phyloP scores from a whole-genome alignment of 805 yeast species.

The Candida sakaeoensis region DNA sequence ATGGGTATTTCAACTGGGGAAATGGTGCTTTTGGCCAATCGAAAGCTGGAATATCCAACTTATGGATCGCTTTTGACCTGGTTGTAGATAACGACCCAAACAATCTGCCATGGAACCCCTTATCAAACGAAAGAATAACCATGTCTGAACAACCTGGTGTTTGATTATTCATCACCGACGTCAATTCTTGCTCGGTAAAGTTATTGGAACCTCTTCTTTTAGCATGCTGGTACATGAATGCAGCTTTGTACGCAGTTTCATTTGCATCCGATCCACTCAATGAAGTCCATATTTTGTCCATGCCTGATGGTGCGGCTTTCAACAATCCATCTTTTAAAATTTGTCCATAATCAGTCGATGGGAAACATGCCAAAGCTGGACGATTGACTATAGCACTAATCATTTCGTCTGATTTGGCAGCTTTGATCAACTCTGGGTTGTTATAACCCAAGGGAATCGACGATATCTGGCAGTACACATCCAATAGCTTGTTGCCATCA shows the following conservation, averaged over 20 bases:
- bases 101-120: slow-evolving; percentile 55
- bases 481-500: slow-evolving; percentile 39
- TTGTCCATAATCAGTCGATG: slow-evolving; percentile 48
- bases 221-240: slow-evolving; percentile 60
- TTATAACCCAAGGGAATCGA: slow-evolving; percentile 44
- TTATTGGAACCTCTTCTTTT: slow-evolving; percentile 46
- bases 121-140: slow-evolving; percentile 51
- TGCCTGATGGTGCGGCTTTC: slow-evolving; percentile 64
- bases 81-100: slow-evolving; percentile 56
- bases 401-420: slow-evolving; percentile 40
- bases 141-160: slow-evolving; percentile 52
- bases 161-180: slow-evolving; percentile 47
- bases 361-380: slow-evolving; percentile 45
- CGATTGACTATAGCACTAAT: slow-evolving; percentile 38
- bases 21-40: slow-evolving; percentile 55
- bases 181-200: slow-evolving; percentile 44
- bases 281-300: slow-evolving; percentile 59
- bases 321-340: slow-evolving; percentile 49
- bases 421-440: slow-evolving; percentile 35
- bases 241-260: slow-evolving; percentile 69
- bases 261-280: slow-evolving; percentile 68
- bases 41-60: slow-evolving; percentile 57
- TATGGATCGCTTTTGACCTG: slow-evolving; percentile 54
- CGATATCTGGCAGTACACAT: slow-evolving; percentile 41
- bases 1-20: slow-evolving; percentile 40